Base-by-base conservation (phyloP, 192 early-diverging fungal species). In the Allomyces javanicus region DNA sequence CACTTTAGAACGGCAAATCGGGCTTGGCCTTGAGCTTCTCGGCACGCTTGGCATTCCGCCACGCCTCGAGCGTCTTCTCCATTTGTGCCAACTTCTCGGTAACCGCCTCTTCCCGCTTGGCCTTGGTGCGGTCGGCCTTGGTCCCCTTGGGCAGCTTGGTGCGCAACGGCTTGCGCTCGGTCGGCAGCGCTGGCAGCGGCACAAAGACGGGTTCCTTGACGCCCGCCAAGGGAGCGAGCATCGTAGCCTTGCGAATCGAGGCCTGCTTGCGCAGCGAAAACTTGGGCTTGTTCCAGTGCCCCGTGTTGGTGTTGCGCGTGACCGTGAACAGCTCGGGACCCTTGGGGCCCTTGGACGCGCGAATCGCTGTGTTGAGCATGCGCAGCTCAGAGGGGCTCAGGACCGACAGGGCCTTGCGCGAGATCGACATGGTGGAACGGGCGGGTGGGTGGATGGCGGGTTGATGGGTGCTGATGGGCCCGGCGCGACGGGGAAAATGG, bases 1-100 rank as follows among this genome's bases (percentile, higher is more conserved):
- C 68, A 43, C 72, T 73, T 21, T 71, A 27, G 23, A 74, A 62
- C 40, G 71, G 22, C 44, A 69, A 69, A 24, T 71, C 70, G 4
- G 66, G 69, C 14, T 63, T 62, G 10, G 12, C 43, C 67, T 71
- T 66, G 14, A 70, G 69, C 4, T 9, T 19, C 63, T 74, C 72
- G 17, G 25, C 24, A 26, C 67, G 66, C 26, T 69, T 70, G 7
- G 72, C 69, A 19, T 70, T 67, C 21, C 72, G 63, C 66, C 70
- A 68, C 67, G 69, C 72, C 58, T 71, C 68, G 43, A 71, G 25
- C 66, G 70, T 58, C 50, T 58, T 58, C 17, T 58, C 50, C 50
- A 58, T 58, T n/a, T 58, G 50, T n/a, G 50, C 50, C 12, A 58
- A 6, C 17, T 58, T 58, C 50, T 58, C 50, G 50, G 50, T 12